Base-by-base conservation (phyloP, 2,329 filamentous ascomycete genomes). In the Pseudogymnoascus sp. region DNA sequence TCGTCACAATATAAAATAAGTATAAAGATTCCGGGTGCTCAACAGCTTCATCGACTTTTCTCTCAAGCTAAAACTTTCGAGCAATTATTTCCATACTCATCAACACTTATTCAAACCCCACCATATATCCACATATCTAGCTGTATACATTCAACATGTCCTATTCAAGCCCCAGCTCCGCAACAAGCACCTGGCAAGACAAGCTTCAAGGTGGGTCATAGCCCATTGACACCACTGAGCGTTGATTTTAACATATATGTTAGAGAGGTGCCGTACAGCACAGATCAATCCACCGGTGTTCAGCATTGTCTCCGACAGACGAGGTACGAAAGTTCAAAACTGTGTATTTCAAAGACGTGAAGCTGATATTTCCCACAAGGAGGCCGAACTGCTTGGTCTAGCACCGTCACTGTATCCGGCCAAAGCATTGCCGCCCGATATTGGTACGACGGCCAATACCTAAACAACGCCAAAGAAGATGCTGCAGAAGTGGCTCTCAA, bases 331-430 rank as follows among this genome's bases (percentile, higher is more conserved):
- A 71, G 5, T 29, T 35, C 26, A 21, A 54, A 54, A 54, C 33
- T 33, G 15, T 33, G 17, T 54, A 5, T 26, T 33, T 35, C 2
- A 17, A 54, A 24, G 24, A 33, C 33, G 11, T 5, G 72, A 66
- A 61, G 63, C 66, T 67, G 63, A 68, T 63, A 59, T 59, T 60
- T 35, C 59, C 58, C 58, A 58, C 36, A 60, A 94, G 92, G 91
- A 68, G 91, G 91, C 67, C 89, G 92, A 69, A 96, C 92, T 63
- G 92, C 92, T 62, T 96, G 92, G 92, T 93, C 90, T 62, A 89
- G 87, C 77, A 82, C 82, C 63, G 90, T 96, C 63, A 84, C 80
- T n/a, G 82, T 96, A 62, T 79, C 83, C 68, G 86, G 86, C 60
- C 76, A 81, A 59, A 80, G 77, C 54, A 81, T 90, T 68, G 72